phyloP scores from a whole-genome alignment of 2,329 filamentous ascomycete species.

The Curvularia hawaiiensis region DNA sequence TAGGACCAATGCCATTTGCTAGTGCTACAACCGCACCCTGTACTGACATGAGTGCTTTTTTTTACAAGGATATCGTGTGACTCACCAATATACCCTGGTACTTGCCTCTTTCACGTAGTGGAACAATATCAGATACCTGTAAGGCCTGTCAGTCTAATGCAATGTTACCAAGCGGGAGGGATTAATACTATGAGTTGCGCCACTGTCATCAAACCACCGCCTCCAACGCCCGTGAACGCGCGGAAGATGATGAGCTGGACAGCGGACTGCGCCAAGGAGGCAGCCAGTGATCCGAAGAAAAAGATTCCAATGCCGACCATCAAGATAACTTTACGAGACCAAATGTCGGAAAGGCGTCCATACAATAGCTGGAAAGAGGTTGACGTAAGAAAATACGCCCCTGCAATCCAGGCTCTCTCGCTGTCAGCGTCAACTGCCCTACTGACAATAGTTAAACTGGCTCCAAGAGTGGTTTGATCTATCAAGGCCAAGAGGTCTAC shows the following conservation, averaged over 20 bases:
- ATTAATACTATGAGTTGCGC: constrained; percentile 43
- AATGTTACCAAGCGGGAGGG: not conserved
- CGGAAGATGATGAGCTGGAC: constrained; percentile 63
- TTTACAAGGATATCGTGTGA: not conserved
- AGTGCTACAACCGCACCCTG: constrained; percentile 44
- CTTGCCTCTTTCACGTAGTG: constrained; percentile 46
- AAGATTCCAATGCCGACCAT: constrained; percentile 55
- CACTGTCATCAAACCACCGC: constrained; percentile 61
- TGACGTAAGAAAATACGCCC: constrained; percentile 60
- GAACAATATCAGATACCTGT: constrained; percentile 40
- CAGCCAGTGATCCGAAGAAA: constrained; percentile 62
- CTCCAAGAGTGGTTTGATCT: constrained; percentile 31
- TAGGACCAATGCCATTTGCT: constrained; percentile 34
- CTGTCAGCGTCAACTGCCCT: constrained; percentile 47
- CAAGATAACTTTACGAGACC: constrained; percentile 55
- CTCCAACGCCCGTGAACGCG: constrained; percentile 64
- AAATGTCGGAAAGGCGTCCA: constrained; percentile 65
- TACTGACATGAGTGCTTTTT: not conserved
- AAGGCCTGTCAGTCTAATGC: not conserved
- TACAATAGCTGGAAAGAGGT: constrained; percentile 70
- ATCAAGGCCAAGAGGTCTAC: constrained; percentile 29
- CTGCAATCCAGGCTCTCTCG: constrained; percentile 63
- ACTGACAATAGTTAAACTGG: constrained; percentile 26
- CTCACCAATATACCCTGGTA: constrained; percentile 43
- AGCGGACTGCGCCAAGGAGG: constrained; percentile 58